Conservation (phyloP, 192 early-diverging fungal species). For the Linnemannia hyalina region DNA sequence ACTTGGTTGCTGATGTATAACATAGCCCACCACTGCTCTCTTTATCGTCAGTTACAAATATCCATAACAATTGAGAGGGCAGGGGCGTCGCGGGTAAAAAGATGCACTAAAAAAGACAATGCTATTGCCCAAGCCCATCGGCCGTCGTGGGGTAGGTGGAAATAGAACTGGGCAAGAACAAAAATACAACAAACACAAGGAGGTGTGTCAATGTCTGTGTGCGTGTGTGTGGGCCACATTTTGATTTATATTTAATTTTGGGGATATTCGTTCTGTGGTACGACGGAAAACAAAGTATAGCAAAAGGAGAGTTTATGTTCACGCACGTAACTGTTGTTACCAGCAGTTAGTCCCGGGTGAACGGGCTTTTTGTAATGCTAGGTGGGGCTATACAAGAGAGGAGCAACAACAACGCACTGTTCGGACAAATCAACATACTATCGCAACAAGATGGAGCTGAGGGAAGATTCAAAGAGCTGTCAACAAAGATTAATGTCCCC, state of each 20-base stretch:
- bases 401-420: neutral
- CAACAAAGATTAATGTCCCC: neutral
- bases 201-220: neutral
- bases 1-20: neutral
- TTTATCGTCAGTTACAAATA: neutral
- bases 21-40: neutral
- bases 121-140: conserved; percentile 5
- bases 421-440: neutral
- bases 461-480: neutral
- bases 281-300: neutral
- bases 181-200: neutral
- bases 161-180: neutral
- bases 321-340: neutral
- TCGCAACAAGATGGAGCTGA: neutral
- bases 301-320: neutral
- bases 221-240: neutral
- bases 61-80: neutral
- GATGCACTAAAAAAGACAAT: neutral
- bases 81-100: neutral
- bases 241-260: conserved; percentile 10
- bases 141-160: neutral
- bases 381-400: neutral
- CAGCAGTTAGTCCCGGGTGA: neutral
- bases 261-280: conserved; percentile 3
- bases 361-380: neutral